These are phyloP conservation scores for Scheffersomyces coipomensis DNA, from an alignment of 805 yeast genomes.

Conservation along the genomic window DNA sequence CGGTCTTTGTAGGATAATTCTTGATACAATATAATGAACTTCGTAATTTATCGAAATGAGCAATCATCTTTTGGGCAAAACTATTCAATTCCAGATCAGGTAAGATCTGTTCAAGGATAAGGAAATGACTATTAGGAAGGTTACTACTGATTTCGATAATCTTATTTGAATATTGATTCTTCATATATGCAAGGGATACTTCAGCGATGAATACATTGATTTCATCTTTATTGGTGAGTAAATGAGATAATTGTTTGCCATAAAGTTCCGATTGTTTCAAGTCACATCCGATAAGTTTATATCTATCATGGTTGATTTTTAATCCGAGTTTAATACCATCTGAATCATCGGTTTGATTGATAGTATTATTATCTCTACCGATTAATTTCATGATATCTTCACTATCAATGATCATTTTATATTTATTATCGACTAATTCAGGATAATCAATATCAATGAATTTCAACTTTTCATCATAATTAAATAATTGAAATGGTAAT, in stretches of 20 bases:
- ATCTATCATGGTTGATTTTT: slow-evolving; percentile 35
- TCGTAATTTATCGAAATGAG: slow-evolving; percentile 62
- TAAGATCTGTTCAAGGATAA: slow-evolving; percentile 67
- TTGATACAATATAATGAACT: slow-evolving; percentile 70
- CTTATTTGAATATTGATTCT: slow-evolving; percentile 60
- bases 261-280: slow-evolving; percentile 48
- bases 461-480: slow-evolving; percentile 36
- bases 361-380: slow-evolving; percentile 22
- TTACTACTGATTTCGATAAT: slow-evolving; percentile 50
- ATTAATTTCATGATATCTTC: slow-evolving; percentile 46
- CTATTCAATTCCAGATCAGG: slow-evolving; percentile 65
- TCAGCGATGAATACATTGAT: slow-evolving; percentile 71
- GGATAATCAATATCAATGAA: slow-evolving; percentile 78
- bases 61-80: slow-evolving; percentile 72
- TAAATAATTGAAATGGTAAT: slow-evolving; percentile 33
- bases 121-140: slow-evolving; percentile 51
- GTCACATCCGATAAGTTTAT: slow-evolving; percentile 67
- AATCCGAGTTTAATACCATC: slow-evolving; percentile 23
- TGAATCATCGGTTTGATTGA: slow-evolving; percentile 3
- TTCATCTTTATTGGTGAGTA: slow-evolving; percentile 22
- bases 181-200: slow-evolving; percentile 81
- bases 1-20: slow-evolving; percentile 48
- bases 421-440: slow-evolving; percentile 59
- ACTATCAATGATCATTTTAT: slow-evolving; percentile 47
- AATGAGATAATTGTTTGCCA: slow-evolving; percentile 19